Conservation (phyloP, 768 basidiomycete species). For the Lactifluus hygrophoroides region DNA sequence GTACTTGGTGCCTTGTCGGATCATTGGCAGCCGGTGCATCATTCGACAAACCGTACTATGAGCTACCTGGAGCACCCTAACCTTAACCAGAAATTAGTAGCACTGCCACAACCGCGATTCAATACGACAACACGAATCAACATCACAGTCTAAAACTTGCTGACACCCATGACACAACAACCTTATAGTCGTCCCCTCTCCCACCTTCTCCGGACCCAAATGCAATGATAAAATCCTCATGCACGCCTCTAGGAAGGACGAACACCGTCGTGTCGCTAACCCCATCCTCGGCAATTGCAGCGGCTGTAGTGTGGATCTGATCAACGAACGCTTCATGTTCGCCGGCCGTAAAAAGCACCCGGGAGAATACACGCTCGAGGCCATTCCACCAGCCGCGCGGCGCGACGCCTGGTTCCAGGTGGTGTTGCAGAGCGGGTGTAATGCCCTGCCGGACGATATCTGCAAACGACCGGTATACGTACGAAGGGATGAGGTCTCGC, state of each 20-base stretch:
- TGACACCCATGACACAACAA: not conserved
- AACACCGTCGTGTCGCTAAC: not conserved
- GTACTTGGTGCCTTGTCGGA: no score
- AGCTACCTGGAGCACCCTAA: no score
- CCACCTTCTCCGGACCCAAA: not conserved
- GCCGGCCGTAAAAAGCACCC: not conserved
- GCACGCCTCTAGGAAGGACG: conserved; percentile 2
- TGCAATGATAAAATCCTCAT: conserved; percentile 4
- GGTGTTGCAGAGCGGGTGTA: not conserved
- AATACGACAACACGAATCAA: no score
- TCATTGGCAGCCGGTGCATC: no score
- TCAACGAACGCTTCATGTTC: not conserved
- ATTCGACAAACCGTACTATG: no score
- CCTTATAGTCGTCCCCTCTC: not conserved
- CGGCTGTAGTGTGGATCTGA: not conserved
- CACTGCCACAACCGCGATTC: no score
- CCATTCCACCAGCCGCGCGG: not conserved
- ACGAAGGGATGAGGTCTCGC: not conserved
- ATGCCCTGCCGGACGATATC: not conserved
- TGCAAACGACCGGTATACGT: not conserved
- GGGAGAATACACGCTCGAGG: not conserved
- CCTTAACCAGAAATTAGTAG: no score
- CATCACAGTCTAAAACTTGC: not conserved
- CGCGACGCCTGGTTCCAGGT: conserved; percentile 1
- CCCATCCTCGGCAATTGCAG: not conserved